Conservation (phyloP, 2,329 filamentous ascomycete genomes). For the Aspergillus sergii region DNA sequence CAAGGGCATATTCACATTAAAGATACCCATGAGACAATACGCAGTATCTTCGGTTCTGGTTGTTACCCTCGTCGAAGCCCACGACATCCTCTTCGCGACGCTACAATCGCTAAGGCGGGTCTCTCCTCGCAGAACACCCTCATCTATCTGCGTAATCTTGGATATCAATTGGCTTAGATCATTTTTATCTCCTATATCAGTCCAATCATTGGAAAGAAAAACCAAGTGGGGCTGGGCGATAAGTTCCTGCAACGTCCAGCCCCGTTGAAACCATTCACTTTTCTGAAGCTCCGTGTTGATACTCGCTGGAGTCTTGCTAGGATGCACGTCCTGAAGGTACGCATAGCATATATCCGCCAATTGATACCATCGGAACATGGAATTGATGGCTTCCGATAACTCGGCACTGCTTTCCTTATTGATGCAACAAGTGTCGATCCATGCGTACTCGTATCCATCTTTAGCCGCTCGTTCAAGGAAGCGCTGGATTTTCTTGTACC, state of each 20-base stretch:
- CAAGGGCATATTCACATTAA: conserved; percentile 7
- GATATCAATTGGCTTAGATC: neutral
- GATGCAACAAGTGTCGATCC: neutral
- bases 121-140: neutral
- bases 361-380: conserved; percentile 26
- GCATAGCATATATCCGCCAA: conserved; percentile 20
- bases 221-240: conserved; percentile 25
- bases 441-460: neutral
- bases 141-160: neutral
- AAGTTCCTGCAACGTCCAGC: conserved; percentile 34
- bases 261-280: conserved; percentile 27
- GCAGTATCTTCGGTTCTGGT: conserved; percentile 5
- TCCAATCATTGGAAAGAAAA: conserved; percentile 19
- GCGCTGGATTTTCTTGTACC: neutral
- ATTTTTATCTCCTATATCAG: neutral
- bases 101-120: neutral
- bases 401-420: conserved; percentile 12
- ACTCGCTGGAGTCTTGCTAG: neutral
- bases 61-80: conserved; percentile 1
- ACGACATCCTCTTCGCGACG: conserved; percentile 5
- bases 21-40: conserved; percentile 7
- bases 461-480: neutral
- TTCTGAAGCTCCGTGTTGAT: neutral
- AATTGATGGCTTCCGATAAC: conserved; percentile 20
- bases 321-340: conserved; percentile 18